A percentile compares a stretch with the other conserved stretches of the same genome.
Evolutionary conservation across 176 grass and related monocot genomes (phyloP).

Genomic region (Poa annua): DNA sequence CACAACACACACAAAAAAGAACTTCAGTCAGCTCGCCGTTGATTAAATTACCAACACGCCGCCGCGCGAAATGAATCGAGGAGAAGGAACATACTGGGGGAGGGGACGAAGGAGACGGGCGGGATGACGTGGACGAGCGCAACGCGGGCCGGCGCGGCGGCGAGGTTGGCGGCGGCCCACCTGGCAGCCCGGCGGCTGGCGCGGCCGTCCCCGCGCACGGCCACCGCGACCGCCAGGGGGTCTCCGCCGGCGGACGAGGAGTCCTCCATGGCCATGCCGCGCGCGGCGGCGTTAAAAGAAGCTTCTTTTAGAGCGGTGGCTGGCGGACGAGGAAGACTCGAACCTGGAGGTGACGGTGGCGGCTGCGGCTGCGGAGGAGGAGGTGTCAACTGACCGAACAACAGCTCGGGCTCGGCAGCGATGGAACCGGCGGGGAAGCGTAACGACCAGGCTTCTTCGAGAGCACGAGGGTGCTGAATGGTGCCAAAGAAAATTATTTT

Average conservation of each 20-base stretch:
- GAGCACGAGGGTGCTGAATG: not conserved
- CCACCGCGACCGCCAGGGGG: slow-evolving; percentile 49
- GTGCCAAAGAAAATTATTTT: not conserved
- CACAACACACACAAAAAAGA: not conserved
- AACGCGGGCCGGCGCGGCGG: slow-evolving; percentile 40
- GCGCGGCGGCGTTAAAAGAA: not conserved
- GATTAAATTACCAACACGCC: not conserved
- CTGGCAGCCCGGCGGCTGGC: slow-evolving; percentile 66
- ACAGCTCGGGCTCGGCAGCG: slow-evolving; percentile 3
- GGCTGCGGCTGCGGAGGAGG: not conserved
- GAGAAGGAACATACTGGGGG: slow-evolving; percentile 57
- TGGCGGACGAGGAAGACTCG: not conserved
- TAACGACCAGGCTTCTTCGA: slow-evolving; percentile 2
- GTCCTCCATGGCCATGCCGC: not conserved
- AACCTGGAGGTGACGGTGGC: not conserved
- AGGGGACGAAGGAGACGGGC: slow-evolving; percentile 67
- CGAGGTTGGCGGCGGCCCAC: slow-evolving; percentile 69
- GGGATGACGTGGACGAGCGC: slow-evolving; percentile 83
- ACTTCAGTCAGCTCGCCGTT: slow-evolving; percentile 17
- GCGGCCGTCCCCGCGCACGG: slow-evolving; percentile 57
- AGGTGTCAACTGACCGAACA: slow-evolving; percentile 9
- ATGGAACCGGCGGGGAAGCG: slow-evolving; percentile 31
- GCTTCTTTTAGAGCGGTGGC: not conserved
- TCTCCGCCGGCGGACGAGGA: not conserved
- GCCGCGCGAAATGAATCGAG: not conserved